phyloP scores from a whole-genome alignment of 192 early-diverging fungal species.

The Helicostylum pulchrum region DNA sequence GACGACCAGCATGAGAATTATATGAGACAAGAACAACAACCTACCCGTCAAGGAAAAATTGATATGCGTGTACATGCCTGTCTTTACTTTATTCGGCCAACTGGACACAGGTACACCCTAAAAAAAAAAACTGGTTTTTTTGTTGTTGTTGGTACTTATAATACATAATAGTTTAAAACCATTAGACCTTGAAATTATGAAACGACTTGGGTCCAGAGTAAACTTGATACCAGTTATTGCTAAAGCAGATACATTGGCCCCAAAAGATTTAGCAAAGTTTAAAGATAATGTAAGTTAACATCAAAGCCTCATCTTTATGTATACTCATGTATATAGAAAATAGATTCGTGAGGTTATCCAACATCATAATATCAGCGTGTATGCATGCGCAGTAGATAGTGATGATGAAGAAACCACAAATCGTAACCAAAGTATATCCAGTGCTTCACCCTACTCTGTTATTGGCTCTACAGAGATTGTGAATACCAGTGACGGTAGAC shows the following conservation, averaged over 20 bases:
- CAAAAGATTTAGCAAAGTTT: conserved; percentile 77
- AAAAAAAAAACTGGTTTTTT: background rate
- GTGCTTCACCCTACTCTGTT: conserved; percentile 94
- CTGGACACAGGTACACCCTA: conserved; percentile 74
- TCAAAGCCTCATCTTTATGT: background rate
- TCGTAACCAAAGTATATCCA: conserved; percentile 78
- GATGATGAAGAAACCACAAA: conserved; percentile 75
- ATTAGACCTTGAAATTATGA: conserved; percentile 93
- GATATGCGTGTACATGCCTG: conserved; percentile 94
- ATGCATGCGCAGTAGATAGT: conserved; percentile 71
- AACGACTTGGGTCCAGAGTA: conserved; percentile 81
- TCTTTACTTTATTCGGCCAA: conserved; percentile 96
- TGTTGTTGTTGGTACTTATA: background rate
- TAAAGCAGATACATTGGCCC: conserved; percentile 87
- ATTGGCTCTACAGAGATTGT: conserved; percentile 87
- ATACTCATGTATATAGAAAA: background rate
- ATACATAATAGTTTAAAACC: conserved; percentile 54
- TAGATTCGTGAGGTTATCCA: conserved; percentile 76
- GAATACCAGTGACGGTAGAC: conserved; percentile 74
- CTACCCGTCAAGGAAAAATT: conserved; percentile 74
- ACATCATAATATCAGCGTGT: conserved; percentile 81
- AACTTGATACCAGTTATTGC: conserved; percentile 94
- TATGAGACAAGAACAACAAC: conserved; percentile 90
- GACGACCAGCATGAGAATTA: conserved; percentile 92
- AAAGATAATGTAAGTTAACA: conserved; percentile 62